These are phyloP conservation scores for Nicotiana paniculata DNA, from an alignment of 257 asterid genomes.

Conservation along the genomic window DNA sequence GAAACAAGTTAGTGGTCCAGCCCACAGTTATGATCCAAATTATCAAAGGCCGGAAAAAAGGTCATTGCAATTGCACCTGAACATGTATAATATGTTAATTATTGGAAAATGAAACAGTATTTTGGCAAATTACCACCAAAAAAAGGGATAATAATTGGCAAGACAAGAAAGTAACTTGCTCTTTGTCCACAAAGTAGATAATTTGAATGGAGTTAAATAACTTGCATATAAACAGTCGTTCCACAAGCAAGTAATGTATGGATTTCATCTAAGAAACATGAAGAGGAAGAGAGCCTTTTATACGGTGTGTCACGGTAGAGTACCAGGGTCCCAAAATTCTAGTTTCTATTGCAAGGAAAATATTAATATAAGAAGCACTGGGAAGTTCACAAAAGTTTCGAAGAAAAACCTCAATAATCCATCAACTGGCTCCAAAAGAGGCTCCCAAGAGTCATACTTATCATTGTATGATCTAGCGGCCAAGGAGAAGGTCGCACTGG, in stretches of 20 bases:
- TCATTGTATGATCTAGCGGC: slow-evolving; percentile 86
- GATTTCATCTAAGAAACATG: neutral
- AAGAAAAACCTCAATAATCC: slow-evolving; percentile 66
- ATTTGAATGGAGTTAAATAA: neutral
- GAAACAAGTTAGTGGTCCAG: neutral
- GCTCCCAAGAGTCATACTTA: slow-evolving; percentile 98
- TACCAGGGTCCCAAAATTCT: neutral
- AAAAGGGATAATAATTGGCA: too few species aligned
- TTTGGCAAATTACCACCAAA: neutral
- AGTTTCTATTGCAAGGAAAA: neutral
- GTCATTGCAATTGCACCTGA: neutral
- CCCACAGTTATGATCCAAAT: neutral
- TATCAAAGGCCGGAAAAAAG: neutral
- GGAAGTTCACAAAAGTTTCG: neutral
- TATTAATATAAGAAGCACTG: neutral
- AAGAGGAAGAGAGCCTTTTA: neutral
- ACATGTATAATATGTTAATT: neutral
- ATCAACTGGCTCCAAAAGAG: slow-evolving; percentile 86
- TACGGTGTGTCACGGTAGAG: neutral
- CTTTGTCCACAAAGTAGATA: neutral
- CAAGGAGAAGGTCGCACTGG: slow-evolving; percentile 64
- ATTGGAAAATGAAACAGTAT: neutral
- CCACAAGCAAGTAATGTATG: neutral
- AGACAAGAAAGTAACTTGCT: too few species aligned
- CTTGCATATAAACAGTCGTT: neutral